Conservation (phyloP, 1,284 basidiomycete genomes). For the Rhodotorula sp. region DNA sequence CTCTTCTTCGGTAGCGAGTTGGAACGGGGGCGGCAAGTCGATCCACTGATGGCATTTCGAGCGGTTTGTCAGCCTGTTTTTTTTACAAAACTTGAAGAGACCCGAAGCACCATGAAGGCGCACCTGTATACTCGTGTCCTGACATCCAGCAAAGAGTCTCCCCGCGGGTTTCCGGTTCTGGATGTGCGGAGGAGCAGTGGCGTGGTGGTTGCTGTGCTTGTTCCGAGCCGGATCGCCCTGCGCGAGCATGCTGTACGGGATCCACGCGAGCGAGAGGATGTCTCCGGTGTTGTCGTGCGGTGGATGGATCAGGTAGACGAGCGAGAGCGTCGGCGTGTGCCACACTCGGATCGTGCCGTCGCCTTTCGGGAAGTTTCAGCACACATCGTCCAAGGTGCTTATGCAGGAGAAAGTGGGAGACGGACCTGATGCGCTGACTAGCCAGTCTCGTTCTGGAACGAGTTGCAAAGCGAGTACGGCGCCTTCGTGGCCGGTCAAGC, state of each 20-base stretch:
- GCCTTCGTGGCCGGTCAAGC: slow-evolving; percentile 78
- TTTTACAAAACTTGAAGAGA: not conserved
- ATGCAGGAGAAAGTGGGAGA: not conserved
- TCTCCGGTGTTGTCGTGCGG: slow-evolving; percentile 86
- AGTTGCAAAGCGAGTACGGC: slow-evolving; percentile 80
- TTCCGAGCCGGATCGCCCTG: slow-evolving; percentile 9
- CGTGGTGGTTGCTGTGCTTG: not conserved
- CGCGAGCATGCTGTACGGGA: slow-evolving; percentile 59
- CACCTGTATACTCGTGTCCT: slow-evolving; percentile 42
- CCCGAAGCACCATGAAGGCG: not conserved
- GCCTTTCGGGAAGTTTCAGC: slow-evolving; percentile 54
- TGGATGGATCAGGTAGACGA: slow-evolving; percentile 76
- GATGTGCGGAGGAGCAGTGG: not conserved
- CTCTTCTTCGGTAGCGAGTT: slow-evolving; percentile 14
- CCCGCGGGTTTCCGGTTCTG: slow-evolving; percentile 22
- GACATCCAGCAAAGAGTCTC: slow-evolving; percentile 39
- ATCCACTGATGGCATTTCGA: slow-evolving; percentile 30
- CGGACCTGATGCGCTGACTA: slow-evolving; percentile 71
- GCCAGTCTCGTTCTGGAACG: slow-evolving; percentile 72
- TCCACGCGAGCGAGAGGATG: slow-evolving; percentile 85
- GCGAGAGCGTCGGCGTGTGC: slow-evolving; percentile 69
- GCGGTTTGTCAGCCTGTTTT: not conserved
- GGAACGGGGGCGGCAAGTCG: slow-evolving; percentile 33
- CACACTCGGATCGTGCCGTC: slow-evolving; percentile 87
- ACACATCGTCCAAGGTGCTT: not conserved